These are phyloP conservation scores for Cylindrotheca closterium DNA, from an alignment of 108 stramenopile species.

Conservation along the genomic window DNA sequence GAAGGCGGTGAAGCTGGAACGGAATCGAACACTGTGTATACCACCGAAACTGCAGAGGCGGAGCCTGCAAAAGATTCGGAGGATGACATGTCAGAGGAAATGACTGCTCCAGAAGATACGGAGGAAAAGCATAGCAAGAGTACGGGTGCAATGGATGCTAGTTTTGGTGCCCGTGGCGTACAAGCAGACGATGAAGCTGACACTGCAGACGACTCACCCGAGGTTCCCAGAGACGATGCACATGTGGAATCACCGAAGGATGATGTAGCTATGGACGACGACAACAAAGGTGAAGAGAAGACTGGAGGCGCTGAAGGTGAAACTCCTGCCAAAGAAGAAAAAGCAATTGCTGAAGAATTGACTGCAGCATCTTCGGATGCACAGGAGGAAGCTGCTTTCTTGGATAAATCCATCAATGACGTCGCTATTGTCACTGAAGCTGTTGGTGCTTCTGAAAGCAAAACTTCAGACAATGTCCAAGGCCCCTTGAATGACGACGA, in stretches of 20 bases:
- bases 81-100: not conserved
- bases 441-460: not conserved
- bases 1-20: not conserved
- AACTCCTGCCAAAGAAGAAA: too few relatives aligned
- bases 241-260: not conserved
- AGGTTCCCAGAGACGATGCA: slow-evolving; percentile 1
- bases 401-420: not conserved
- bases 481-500: too few relatives aligned
- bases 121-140: not conserved
- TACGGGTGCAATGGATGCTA: too few relatives aligned
- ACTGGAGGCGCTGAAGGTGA: not conserved
- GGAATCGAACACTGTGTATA: slow-evolving; percentile 8
- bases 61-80: not conserved
- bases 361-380: not conserved
- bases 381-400: not conserved
- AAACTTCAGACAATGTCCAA: not conserved
- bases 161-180: too few relatives aligned
- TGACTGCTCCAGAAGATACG: not conserved
- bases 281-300: not conserved
- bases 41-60: not conserved
- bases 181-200: not conserved
- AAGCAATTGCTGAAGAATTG: not conserved
- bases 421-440: not conserved
- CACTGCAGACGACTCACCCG: slow-evolving; percentile 1
- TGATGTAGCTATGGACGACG: not conserved